Evolutionary conservation across 257 asterid genomes (phyloP).

Genomic region (Gentiana dahurica): DNA sequence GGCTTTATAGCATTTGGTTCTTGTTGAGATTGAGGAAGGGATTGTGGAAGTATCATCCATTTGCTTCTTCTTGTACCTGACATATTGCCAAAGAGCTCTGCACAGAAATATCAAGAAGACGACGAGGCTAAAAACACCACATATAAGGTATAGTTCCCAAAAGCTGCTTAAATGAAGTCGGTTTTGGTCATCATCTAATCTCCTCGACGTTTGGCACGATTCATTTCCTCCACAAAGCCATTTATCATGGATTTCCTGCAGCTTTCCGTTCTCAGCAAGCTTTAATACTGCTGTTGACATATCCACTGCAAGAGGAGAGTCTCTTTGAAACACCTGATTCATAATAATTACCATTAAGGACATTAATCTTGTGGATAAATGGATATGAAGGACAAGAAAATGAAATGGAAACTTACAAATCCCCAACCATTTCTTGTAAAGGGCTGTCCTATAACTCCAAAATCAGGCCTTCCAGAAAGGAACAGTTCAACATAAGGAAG

Average conservation of each 20-base stretch:
- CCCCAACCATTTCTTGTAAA: conserved; percentile 46
- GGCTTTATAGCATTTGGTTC: conserved; percentile 10
- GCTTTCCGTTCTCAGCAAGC: conserved; percentile 54
- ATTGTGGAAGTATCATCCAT: conserved; percentile 10
- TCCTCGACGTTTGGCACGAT: conserved; percentile 38
- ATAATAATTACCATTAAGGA: background rate
- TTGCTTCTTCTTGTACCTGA: conserved; percentile 18
- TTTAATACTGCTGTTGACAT: conserved; percentile 64
- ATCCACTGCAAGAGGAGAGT: conserved; percentile 68
- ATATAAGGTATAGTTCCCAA: conserved; percentile 65
- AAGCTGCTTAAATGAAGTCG: conserved; percentile 67
- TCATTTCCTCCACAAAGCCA: conserved; percentile 47
- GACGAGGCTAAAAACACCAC: conserved; percentile 25
- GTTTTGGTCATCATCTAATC: conserved; percentile 37
- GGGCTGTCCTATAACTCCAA: conserved; percentile 30
- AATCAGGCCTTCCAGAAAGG: conserved; percentile 22
- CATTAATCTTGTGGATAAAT: background rate
- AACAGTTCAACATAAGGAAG: conserved; percentile 40
- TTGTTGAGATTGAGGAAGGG: conserved; percentile 7
- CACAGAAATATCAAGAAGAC: conserved; percentile 13
- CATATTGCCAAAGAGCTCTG: conserved; percentile 20
- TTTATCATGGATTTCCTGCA: conserved; percentile 46
- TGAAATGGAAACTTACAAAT: conserved; percentile 29
- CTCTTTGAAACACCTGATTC: conserved; percentile 58
- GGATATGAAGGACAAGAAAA: too few relatives aligned